Conservation (phyloP, 768 basidiomycete species). For the Postia placenta region DNA sequence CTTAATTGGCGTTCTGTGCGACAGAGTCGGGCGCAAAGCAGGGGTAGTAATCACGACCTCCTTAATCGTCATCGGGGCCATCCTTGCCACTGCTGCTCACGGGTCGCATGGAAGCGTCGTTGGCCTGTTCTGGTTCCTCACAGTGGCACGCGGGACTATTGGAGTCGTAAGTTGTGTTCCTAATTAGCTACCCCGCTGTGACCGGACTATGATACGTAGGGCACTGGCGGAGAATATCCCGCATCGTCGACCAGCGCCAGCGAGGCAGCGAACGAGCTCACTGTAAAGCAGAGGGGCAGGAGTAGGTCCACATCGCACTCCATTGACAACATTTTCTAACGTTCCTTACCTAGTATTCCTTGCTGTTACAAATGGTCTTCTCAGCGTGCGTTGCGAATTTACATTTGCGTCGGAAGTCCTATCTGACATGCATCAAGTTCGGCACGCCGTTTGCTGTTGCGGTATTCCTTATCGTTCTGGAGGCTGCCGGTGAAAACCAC, state of each 20-base stretch:
- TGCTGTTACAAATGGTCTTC: slow-evolving; percentile 69
- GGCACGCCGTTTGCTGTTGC: slow-evolving; percentile 62
- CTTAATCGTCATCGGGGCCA: slow-evolving; percentile 67
- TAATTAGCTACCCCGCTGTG: too few relatives aligned
- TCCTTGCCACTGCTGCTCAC: slow-evolving; percentile 61
- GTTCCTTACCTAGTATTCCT: slow-evolving; percentile 47
- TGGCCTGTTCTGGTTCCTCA: slow-evolving; percentile 73
- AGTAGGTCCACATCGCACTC: slow-evolving; percentile 24
- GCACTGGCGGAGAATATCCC: slow-evolving; percentile 76
- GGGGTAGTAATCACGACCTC: slow-evolving; percentile 65
- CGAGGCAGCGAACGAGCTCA: slow-evolving; percentile 70
- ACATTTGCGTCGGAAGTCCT: neutral
- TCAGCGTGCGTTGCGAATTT: slow-evolving; percentile 38
- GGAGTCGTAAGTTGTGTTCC: slow-evolving; percentile 46
- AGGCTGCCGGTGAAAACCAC: slow-evolving; percentile 57
- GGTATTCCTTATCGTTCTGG: slow-evolving; percentile 62
- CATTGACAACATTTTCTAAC: slow-evolving; percentile 12
- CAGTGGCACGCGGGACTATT: slow-evolving; percentile 64
- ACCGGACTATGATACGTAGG: slow-evolving; percentile 27
- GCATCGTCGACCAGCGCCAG: slow-evolving; percentile 64
- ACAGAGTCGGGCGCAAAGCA: slow-evolving; percentile 64
- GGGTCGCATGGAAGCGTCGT: slow-evolving; percentile 47
- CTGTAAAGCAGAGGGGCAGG: slow-evolving; percentile 53
- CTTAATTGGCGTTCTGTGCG: slow-evolving; percentile 60
- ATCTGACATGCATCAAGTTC: slow-evolving; percentile 32